These are phyloP conservation scores for Antrodiella citrinella DNA, from an alignment of 768 basidiomycete species.

Conservation along the genomic window DNA sequence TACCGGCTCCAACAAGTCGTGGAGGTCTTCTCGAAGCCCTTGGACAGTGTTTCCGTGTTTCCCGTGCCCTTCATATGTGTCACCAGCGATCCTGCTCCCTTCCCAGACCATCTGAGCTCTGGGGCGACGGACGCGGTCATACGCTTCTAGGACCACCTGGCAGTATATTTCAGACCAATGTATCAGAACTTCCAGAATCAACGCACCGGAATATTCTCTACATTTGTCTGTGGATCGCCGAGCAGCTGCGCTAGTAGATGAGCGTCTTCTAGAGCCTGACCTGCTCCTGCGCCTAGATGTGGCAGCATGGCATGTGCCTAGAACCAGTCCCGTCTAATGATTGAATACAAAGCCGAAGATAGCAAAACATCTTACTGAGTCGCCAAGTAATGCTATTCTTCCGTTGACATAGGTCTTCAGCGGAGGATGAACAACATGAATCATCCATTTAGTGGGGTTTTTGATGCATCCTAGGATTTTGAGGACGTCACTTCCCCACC, in stretches of 20 bases:
- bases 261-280: conserved; percentile 54
- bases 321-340: neutral
- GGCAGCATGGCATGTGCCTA: conserved; percentile 53
- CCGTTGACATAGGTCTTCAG: conserved; percentile 35
- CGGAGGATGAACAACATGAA: conserved; percentile 41
- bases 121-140: conserved; percentile 35
- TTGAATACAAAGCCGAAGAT: neutral
- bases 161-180: neutral
- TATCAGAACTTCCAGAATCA: neutral
- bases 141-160: conserved; percentile 39
- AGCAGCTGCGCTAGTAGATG: conserved; percentile 39
- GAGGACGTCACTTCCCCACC: conserved; percentile 38
- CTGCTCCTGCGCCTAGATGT: conserved; percentile 49
- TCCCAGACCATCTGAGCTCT: conserved; percentile 43
- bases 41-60: conserved; percentile 20
- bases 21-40: conserved; percentile 27
- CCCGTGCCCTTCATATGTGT: conserved; percentile 35
- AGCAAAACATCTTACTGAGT: conserved; percentile 26
- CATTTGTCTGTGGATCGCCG: conserved; percentile 30
- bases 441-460: conserved; percentile 42
- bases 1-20: conserved; percentile 37
- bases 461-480: conserved; percentile 34
- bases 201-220: conserved; percentile 32
- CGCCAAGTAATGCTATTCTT: conserved; percentile 43
- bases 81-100: conserved; percentile 33